phyloP scores from a whole-genome alignment of 2,329 filamentous ascomycete species.

The Helotiales sp. region DNA sequence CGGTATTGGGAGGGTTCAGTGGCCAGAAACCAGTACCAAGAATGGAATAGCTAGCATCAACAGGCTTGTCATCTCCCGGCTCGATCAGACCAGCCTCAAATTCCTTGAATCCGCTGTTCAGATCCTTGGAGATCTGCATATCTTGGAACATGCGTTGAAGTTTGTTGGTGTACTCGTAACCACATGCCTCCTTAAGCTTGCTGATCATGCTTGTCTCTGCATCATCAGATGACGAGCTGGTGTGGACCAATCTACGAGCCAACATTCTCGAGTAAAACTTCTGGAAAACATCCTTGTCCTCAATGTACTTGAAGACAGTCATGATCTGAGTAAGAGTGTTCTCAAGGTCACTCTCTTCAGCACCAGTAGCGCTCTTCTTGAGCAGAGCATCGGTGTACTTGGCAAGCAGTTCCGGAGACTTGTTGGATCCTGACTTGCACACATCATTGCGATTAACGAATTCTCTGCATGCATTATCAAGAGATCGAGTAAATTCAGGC shows the following conservation, averaged over 20 bases:
- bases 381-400: conserved; percentile 93
- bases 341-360: conserved; percentile 92
- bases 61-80: conserved; percentile 64
- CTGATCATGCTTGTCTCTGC: conserved; percentile 99
- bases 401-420: conserved; percentile 90
- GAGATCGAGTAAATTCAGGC: conserved; percentile 91
- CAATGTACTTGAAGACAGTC: conserved; percentile 99
- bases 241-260: conserved; percentile 90
- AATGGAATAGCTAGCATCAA: conserved; percentile 88
- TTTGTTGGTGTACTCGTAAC: conserved; percentile 99
- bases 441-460: conserved; percentile 98
- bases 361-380: conserved; percentile 89
- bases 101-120: conserved; percentile 86
- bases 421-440: conserved; percentile 89
- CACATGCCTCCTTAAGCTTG: conserved; percentile 97
- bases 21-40: conserved; percentile 98
- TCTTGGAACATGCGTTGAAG: conserved; percentile 99
- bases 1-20: conserved; percentile 79
- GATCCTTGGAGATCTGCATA: conserved; percentile 97
- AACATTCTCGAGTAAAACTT: conserved; percentile 99
- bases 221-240: conserved; percentile 93
- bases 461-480: conserved; percentile 96
- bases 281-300: conserved; percentile 99
- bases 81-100: conserved; percentile 66
- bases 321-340: conserved; percentile 88